phyloP scores from a whole-genome alignment of 371 early-diverging fungal species.

The Apophysomyces sp. region DNA sequence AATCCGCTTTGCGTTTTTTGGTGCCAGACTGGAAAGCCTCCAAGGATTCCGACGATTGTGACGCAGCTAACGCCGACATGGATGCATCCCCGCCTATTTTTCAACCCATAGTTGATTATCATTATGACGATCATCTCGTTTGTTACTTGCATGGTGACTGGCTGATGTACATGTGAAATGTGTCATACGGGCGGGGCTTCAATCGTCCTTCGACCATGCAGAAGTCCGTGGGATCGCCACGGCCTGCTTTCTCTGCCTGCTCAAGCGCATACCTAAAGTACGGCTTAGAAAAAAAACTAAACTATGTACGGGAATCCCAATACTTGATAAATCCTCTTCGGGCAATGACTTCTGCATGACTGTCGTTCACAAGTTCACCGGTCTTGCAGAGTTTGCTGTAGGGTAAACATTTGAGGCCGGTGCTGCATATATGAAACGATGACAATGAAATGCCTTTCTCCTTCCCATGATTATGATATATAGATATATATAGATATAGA shows the following conservation, averaged over 20 bases:
- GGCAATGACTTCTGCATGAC: conserved; percentile 85
- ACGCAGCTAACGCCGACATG: conserved; percentile 56
- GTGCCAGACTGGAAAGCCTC: conserved; percentile 34
- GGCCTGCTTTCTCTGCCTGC: conserved; percentile 7
- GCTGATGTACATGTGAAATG: conserved; percentile 75
- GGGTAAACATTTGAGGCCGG: conserved; percentile 86
- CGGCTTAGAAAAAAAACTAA: not conserved
- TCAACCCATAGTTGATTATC: not conserved
- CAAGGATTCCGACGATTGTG: conserved; percentile 52
- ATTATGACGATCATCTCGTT: not conserved
- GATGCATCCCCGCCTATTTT: conserved; percentile 81
- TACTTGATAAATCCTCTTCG: conserved; percentile 77
- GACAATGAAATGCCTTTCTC: conserved; percentile 2
- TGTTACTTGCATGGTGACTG: conserved; percentile 68
- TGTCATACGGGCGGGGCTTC: conserved; percentile 11
- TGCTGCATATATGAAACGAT: conserved; percentile 48
- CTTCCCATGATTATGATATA: not conserved
- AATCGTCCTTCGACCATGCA: not conserved
- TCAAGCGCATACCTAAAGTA: conserved; percentile 28
- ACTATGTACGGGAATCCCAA: not conserved
- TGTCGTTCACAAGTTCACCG: conserved; percentile 76
- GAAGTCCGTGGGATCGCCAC: conserved; percentile 1
- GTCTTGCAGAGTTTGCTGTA: conserved; percentile 52
- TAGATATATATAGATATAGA: too few relatives aligned
- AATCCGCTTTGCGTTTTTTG: conserved; percentile 23